These are phyloP conservation scores for Hygrophorus pudorinus DNA, from an alignment of 768 basidiomycete species.

Conservation along the genomic window DNA sequence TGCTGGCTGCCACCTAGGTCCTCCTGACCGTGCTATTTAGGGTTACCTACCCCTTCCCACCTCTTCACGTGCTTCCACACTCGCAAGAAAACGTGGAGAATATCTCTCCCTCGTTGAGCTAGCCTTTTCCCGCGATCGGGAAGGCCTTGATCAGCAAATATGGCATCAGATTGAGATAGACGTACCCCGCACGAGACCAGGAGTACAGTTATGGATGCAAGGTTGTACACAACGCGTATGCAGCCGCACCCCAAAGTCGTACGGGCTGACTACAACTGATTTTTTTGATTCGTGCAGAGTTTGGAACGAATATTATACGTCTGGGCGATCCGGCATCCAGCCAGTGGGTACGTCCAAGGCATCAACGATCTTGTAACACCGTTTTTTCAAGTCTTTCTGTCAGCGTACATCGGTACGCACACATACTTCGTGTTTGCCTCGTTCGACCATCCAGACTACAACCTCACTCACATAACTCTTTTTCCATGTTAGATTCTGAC, in stretches of 20 bases:
- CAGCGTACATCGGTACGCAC: conserved; percentile 78
- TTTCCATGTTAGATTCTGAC: conserved; percentile 56
- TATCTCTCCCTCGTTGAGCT: conserved; percentile 84
- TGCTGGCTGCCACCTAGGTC: conserved; percentile 2
- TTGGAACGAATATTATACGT: conserved; percentile 94
- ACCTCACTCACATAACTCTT: conserved; percentile 5
- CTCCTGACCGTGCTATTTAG: conserved; percentile 28
- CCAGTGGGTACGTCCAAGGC: conserved; percentile 97
- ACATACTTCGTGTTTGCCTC: neutral
- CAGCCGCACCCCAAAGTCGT: conserved; percentile 2
- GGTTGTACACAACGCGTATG: conserved; percentile 80
- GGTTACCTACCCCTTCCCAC: conserved; percentile 87
- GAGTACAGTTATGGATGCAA: conserved; percentile 87
- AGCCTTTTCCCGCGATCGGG: conserved; percentile 79
- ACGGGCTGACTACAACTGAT: neutral
- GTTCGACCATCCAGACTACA: neutral
- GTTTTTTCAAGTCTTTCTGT: conserved; percentile 95
- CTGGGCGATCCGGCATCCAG: conserved; percentile 98
- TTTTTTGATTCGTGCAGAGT: conserved; percentile 40
- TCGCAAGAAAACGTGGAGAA: conserved; percentile 87
- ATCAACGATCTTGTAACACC: conserved; percentile 98
- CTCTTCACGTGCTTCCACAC: conserved; percentile 60
- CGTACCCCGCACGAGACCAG: conserved; percentile 90
- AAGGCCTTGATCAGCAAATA: conserved; percentile 88
- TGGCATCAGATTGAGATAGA: conserved; percentile 99